Conservation (phyloP, 495 filamentous ascomycete genomes). For the Hypoxylon lenormandii region DNA sequence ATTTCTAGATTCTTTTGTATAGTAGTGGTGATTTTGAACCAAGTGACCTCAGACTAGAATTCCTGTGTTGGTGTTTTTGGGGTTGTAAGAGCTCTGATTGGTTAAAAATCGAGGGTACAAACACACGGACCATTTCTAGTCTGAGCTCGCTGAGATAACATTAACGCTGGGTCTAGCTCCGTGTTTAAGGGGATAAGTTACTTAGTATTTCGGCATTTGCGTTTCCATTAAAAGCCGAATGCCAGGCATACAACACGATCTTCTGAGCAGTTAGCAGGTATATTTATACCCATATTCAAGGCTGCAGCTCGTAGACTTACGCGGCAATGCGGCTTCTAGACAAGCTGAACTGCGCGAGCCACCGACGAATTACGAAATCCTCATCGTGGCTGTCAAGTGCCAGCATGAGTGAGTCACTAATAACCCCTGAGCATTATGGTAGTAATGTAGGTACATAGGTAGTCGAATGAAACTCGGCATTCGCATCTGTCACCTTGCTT, state of each 20-base stretch:
- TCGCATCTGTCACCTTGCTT: no score
- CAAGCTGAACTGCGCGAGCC: background rate
- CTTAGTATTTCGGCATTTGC: no score
- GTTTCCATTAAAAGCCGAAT: no score
- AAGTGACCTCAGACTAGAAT: no score
- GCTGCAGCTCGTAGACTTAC: background rate
- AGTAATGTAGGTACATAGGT: slow-evolving; percentile 19
- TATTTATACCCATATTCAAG: background rate
- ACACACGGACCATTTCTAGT: no score
- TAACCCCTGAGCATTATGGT: background rate
- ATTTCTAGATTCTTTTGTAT: no score
- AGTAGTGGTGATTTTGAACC: no score
- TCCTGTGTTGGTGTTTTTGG: no score
- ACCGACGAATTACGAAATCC: background rate
- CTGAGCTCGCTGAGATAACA: no score
- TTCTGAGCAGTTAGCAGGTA: background rate
- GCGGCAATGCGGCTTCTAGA: background rate
- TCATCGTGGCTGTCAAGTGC: background rate
- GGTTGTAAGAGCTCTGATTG: no score
- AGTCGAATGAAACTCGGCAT: background rate
- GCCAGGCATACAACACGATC: background rate
- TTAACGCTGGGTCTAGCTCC: no score
- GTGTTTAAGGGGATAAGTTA: background rate
- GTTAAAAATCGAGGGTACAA: no score
- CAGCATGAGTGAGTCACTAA: background rate